Evolutionary conservation across 768 basidiomycete genomes (phyloP).

Genomic region (Trametes gibbosa): DNA sequence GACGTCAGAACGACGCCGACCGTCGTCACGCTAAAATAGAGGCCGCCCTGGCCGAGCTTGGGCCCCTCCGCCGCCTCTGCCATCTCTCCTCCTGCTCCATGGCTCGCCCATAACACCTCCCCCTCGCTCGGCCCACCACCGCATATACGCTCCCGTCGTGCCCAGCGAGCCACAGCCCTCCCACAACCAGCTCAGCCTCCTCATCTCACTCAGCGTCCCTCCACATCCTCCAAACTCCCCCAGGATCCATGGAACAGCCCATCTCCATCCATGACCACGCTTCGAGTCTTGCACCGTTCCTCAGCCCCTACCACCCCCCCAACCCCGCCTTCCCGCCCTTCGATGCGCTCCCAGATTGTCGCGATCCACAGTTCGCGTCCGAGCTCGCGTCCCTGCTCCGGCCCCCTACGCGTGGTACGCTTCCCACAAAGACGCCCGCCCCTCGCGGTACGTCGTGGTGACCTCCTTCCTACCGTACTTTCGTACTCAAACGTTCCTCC

Average conservation of each 20-base stretch:
- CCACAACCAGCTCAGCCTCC: background rate
- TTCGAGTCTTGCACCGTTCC: background rate
- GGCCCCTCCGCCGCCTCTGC: background rate
- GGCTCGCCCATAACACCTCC: constrained; percentile 4
- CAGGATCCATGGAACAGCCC: background rate
- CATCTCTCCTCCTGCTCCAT: constrained; percentile 1
- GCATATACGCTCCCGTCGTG: background rate
- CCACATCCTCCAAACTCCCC: constrained; percentile 11
- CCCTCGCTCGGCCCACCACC: background rate
- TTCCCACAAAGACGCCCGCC: background rate
- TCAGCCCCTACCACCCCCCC: background rate
- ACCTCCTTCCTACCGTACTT: background rate
- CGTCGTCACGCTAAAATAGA: constrained; percentile 13
- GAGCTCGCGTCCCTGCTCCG: too few relatives aligned
- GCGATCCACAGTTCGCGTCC: background rate
- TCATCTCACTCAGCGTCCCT: constrained; percentile 8
- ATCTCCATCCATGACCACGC: background rate
- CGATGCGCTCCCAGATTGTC: background rate
- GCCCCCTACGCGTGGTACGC: background rate
- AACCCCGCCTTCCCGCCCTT: background rate
- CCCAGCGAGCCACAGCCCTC: background rate
- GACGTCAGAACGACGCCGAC: constrained; percentile 13
- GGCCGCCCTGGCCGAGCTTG: constrained; percentile 6
- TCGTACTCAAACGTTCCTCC: background rate
- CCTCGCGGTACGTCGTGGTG: background rate